Conservation (phyloP, 139 green algal genomes). For the Helicosporidium sp. region DNA sequence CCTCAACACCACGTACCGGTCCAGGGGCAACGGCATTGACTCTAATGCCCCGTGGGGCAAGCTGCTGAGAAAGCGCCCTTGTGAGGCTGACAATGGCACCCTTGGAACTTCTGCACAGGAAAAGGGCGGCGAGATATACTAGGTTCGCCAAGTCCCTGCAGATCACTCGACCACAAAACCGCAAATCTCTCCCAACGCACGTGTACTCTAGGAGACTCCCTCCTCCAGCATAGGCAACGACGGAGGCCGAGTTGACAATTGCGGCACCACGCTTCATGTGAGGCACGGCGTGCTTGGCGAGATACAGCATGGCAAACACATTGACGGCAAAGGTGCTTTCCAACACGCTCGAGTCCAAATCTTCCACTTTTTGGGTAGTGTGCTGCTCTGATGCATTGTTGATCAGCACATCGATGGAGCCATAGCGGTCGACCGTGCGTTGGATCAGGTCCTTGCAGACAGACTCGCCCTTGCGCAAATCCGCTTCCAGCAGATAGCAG, state of each 20-base stretch:
- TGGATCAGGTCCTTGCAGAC: neutral
- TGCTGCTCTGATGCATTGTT: conserved; percentile 17
- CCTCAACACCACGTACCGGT: no score
- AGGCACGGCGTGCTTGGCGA: conserved; percentile 26
- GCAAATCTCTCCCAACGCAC: neutral
- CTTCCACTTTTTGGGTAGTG: conserved; percentile 1
- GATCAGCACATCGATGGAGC: conserved; percentile 13
- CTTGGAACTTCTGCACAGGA: conserved; percentile 39
- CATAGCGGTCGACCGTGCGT: conserved; percentile 6
- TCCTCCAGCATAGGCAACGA: conserved; percentile 33
- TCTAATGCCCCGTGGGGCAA: conserved; percentile 37
- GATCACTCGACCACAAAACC: no score
- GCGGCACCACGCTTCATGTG: conserved; percentile 30
- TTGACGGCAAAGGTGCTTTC: conserved; percentile 30
- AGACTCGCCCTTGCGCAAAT: conserved; percentile 12
- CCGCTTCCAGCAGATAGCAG: conserved; percentile 1
- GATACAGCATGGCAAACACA: conserved; percentile 46
- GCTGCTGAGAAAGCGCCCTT: conserved; percentile 23
- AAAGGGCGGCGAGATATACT: no score
- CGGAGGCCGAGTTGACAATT: conserved; percentile 49
- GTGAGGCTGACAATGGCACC: conserved; percentile 40
- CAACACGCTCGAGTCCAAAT: conserved; percentile 4
- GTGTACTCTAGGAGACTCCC: conserved; percentile 11
- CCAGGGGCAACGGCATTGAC: conserved; percentile 55
- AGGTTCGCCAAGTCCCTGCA: no score